These are phyloP conservation scores for Ottelia alismoides DNA, from an alignment of 106 monocot species.

Conservation along the genomic window DNA sequence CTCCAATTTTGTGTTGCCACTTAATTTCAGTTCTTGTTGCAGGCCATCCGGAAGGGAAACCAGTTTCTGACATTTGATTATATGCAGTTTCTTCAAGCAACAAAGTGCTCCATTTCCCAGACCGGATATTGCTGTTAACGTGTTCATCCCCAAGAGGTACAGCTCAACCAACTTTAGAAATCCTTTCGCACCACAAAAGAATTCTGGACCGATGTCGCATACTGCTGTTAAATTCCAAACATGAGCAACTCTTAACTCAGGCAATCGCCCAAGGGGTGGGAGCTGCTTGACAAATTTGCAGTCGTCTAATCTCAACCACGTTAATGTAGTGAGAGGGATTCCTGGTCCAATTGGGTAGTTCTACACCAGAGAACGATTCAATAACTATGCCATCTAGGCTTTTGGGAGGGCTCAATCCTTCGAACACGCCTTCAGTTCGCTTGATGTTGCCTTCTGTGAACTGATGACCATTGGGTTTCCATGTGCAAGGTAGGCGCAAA, in stretches of 20 bases:
- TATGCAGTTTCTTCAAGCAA: not conserved
- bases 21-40: not conserved
- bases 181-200: not conserved
- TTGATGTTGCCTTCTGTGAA: constrained; percentile 5
- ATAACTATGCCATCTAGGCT: constrained; percentile 13
- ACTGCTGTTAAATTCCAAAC: constrained; percentile 10
- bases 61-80: constrained; percentile 8
- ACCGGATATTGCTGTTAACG: constrained; percentile 1
- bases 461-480: not conserved
- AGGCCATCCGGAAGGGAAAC: constrained; percentile 17
- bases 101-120: not conserved
- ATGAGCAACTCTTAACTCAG: constrained; percentile 9
- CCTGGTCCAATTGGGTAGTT: constrained; percentile 12
- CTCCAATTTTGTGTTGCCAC: not conserved
- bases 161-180: constrained; percentile 4
- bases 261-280: constrained; percentile 24
- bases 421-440: constrained; percentile 18
- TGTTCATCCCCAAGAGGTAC: constrained; percentile 3
- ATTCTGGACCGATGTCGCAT: constrained; percentile 9
- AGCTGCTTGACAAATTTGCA: constrained; percentile 11
- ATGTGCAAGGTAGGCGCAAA: constrained; percentile 4
- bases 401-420: constrained; percentile 18
- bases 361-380: constrained; percentile 12
- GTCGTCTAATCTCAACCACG: constrained; percentile 8
- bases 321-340: constrained; percentile 10